These are phyloP conservation scores for Boletus rubroflammeus DNA, from an alignment of 768 basidiomycete genomes.

Conservation along the genomic window DNA sequence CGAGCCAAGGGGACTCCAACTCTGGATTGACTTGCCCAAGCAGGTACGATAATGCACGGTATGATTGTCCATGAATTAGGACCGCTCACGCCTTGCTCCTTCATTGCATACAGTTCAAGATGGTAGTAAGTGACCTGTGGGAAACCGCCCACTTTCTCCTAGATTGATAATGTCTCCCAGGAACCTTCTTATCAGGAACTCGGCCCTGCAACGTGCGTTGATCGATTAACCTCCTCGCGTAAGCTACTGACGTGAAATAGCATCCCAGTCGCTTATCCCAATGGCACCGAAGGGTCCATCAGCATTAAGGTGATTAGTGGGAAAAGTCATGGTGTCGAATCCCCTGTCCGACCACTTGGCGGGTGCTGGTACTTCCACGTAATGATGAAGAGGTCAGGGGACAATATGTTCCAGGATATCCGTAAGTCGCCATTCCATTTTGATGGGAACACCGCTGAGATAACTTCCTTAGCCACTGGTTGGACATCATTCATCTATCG, in stretches of 20 bases:
- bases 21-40: constrained; percentile 83
- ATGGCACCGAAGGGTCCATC: constrained; percentile 61
- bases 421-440: constrained; percentile 44
- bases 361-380: constrained; percentile 94
- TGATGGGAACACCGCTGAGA: neutral
- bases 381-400: constrained; percentile 57
- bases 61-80: neutral
- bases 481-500: constrained; percentile 92
- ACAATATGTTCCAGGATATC: constrained; percentile 72
- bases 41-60: constrained; percentile 36
- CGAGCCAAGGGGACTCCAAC: constrained; percentile 79
- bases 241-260: constrained; percentile 32
- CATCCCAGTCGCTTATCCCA: constrained; percentile 71
- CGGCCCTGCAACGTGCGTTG: constrained; percentile 51
- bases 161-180: constrained; percentile 24
- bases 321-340: constrained; percentile 78
- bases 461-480: constrained; percentile 49
- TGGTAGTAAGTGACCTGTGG: constrained; percentile 47
- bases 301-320: constrained; percentile 87
- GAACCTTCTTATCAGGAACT: constrained; percentile 87
- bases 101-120: constrained; percentile 57
- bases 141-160: neutral
- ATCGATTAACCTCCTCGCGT: constrained; percentile 1
- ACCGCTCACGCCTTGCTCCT: constrained; percentile 19
- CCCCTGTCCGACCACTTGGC: constrained; percentile 85